These are phyloP conservation scores for Colletotrichum tamarilloi DNA, from an alignment of 2,329 filamentous ascomycete species.

Conservation along the genomic window DNA sequence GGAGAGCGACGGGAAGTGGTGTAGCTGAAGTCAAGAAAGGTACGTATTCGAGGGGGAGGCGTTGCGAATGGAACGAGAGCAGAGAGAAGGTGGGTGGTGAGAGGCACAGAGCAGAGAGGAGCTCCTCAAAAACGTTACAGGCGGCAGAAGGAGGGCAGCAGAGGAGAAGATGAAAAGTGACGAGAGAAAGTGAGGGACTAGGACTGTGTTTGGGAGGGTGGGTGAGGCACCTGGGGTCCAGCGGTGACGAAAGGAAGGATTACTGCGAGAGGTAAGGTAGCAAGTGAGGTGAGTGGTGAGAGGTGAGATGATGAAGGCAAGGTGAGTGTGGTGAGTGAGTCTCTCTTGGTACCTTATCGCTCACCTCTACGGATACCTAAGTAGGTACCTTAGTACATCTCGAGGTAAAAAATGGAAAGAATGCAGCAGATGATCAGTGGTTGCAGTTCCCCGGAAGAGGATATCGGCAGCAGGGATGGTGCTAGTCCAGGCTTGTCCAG, in stretches of 20 bases:
- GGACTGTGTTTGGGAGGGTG: neutral
- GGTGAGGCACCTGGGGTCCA: neutral
- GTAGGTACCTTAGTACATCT: neutral
- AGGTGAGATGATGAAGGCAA: neutral
- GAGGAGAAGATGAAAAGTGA: neutral
- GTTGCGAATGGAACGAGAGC: slow-evolving; percentile 4
- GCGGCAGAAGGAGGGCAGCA: neutral
- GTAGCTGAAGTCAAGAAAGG: neutral
- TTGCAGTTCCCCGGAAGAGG: slow-evolving; percentile 21
- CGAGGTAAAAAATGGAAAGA: neutral
- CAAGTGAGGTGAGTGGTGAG: slow-evolving; percentile 10
- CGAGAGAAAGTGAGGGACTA: neutral
- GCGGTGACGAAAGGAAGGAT: neutral
- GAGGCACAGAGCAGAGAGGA: neutral
- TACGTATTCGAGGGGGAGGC: neutral
- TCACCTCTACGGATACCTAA: neutral
- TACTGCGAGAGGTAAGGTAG: neutral
- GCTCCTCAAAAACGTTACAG: neutral
- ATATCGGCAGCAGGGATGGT: slow-evolving; percentile 15
- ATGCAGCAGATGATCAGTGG: neutral
- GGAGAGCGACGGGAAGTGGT: neutral
- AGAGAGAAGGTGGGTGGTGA: neutral
- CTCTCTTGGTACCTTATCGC: neutral
- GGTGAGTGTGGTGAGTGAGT: neutral
- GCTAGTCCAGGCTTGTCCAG: neutral